These are phyloP conservation scores for Zygosaccharomyces gambellarensis DNA, from an alignment of 805 yeast genomes.

Conservation along the genomic window DNA sequence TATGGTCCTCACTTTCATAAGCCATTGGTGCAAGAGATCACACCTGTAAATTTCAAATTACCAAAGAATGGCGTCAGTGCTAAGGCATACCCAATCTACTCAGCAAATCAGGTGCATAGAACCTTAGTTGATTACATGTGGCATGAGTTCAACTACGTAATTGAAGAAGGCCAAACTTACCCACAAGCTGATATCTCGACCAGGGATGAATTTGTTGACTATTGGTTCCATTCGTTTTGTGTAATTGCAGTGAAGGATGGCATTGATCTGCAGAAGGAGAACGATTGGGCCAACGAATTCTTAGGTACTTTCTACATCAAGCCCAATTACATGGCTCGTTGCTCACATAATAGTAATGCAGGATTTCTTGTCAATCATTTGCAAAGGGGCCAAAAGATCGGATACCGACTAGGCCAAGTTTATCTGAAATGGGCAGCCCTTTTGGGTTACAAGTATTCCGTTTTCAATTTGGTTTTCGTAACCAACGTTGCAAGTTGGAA, in stretches of 20 bases:
- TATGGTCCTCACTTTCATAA: constrained; percentile 35
- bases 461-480: constrained; percentile 82
- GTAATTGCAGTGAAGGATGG: constrained; percentile 55
- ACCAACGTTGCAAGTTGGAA: constrained; percentile 68
- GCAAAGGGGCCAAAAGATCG: constrained; percentile 64
- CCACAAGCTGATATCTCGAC: constrained; percentile 47
- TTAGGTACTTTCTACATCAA: constrained; percentile 77
- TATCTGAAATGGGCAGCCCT: constrained; percentile 71
- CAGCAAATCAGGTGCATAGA: constrained; percentile 45
- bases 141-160: constrained; percentile 55
- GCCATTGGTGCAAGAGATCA: constrained; percentile 35
- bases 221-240: constrained; percentile 65
- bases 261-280: constrained; percentile 18
- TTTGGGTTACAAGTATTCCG: constrained; percentile 76
- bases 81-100: constrained; percentile 58
- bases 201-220: constrained; percentile 49
- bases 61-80: constrained; percentile 44
- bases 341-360: constrained; percentile 83
- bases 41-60: constrained; percentile 39
- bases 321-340: constrained; percentile 82
- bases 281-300: constrained; percentile 45
- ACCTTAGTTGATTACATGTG: constrained; percentile 44
- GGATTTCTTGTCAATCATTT: constrained; percentile 68
- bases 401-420: constrained; percentile 59
- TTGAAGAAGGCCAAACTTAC: constrained; percentile 72